These are phyloP conservation scores for Nitzschia inconspicua DNA, from an alignment of 108 stramenopile species.

Conservation along the genomic window DNA sequence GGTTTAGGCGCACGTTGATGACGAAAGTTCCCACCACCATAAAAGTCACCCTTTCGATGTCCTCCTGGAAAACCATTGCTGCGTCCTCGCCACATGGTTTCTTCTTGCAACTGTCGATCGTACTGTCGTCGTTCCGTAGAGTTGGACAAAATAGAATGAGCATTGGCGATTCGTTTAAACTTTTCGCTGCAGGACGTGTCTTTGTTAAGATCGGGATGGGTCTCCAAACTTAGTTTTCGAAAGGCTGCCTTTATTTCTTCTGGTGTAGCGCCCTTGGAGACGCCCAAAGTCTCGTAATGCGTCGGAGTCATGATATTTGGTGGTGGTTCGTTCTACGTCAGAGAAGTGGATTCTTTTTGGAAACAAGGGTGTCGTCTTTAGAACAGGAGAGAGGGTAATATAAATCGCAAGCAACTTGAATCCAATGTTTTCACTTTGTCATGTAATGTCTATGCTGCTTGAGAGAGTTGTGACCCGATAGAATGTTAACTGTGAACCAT, in stretches of 20 bases:
- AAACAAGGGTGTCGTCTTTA: no score
- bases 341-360: no score
- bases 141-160: constrained; percentile 62
- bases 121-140: constrained; percentile 48
- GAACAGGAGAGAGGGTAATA: no score
- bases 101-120: constrained; percentile 41
- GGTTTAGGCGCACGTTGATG: constrained; percentile 5
- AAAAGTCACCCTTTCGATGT: constrained; percentile 17
- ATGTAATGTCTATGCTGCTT: no score
- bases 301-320: background rate
- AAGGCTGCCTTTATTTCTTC: constrained; percentile 92
- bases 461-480: no score
- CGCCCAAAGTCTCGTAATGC: constrained; percentile 84
- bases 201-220: constrained; percentile 87
- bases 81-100: constrained; percentile 4
- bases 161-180: constrained; percentile 77
- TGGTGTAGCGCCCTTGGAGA: constrained; percentile 55
- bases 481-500: no score
- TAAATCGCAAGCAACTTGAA: no score
- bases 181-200: constrained; percentile 39
- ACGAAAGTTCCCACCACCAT: constrained; percentile 1
- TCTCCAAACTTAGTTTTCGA: constrained; percentile 84
- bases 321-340: no score
- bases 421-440: no score
- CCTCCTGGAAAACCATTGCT: no score